These are phyloP conservation scores for Fusarium chuoi DNA, from an alignment of 2,329 filamentous ascomycete species.

Conservation along the genomic window DNA sequence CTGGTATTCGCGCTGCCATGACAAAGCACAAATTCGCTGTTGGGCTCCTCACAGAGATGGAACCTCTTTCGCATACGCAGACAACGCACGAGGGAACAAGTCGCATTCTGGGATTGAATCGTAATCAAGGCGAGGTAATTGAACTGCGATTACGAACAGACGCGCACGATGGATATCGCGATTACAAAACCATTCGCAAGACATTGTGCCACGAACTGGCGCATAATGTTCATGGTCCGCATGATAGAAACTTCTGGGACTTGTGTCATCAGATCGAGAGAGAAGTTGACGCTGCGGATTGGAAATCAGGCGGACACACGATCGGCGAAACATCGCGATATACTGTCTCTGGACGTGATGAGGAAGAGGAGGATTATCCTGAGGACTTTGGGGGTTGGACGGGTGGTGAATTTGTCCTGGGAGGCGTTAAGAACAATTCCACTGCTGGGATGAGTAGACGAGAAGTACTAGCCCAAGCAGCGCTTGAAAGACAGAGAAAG, in stretches of 20 bases:
- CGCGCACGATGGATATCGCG: slow-evolving; percentile 90
- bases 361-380: slow-evolving; percentile 57
- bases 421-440: slow-evolving; percentile 61
- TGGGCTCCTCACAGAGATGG: slow-evolving; percentile 92
- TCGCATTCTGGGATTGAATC: slow-evolving; percentile 85
- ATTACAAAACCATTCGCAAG: slow-evolving; percentile 90
- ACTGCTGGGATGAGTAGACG: slow-evolving; percentile 69
- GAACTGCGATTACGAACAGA: slow-evolving; percentile 93
- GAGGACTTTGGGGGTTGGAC: slow-evolving; percentile 80
- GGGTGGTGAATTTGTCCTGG: slow-evolving; percentile 81
- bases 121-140: slow-evolving; percentile 89
- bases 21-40: slow-evolving; percentile 85
- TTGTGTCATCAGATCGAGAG: slow-evolving; percentile 87
- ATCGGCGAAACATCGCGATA: slow-evolving; percentile 73
- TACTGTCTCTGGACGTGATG: slow-evolving; percentile 62
- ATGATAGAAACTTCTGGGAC: slow-evolving; percentile 91
- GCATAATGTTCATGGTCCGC: slow-evolving; percentile 87
- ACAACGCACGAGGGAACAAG: slow-evolving; percentile 76
- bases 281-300: slow-evolving; percentile 85
- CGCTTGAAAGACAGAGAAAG: slow-evolving; percentile 49
- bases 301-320: slow-evolving; percentile 74
- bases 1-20: slow-evolving; percentile 88
- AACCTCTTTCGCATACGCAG: slow-evolving; percentile 82
- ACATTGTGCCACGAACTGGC: slow-evolving; percentile 95
- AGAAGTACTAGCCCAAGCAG: slow-evolving; percentile 74